Conservation (phyloP, 2,329 filamentous ascomycete species). For the Cladosporium sp. region DNA sequence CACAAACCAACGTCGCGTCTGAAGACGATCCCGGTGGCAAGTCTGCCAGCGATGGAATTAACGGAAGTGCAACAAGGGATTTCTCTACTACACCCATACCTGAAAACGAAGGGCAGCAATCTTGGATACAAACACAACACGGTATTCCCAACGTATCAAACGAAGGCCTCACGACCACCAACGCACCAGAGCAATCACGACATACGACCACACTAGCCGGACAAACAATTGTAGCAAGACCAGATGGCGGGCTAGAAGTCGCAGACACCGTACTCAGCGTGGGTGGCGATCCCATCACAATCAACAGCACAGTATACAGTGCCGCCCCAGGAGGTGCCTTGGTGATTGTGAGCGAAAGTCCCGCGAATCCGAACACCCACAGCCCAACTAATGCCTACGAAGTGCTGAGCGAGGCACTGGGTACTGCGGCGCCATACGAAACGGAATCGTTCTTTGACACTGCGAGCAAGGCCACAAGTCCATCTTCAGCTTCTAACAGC, state of each 20-base stretch:
- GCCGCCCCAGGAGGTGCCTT: neutral
- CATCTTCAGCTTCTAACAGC: neutral
- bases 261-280: neutral
- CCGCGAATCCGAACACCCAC: neutral
- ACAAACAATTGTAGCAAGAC: neutral
- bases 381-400: constrained; percentile 11
- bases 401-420: constrained; percentile 3
- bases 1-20: no score
- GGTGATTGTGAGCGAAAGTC: neutral
- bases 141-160: neutral
- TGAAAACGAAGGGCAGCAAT: neutral
- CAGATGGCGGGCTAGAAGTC: neutral
- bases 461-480: neutral
- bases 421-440: neutral
- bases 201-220: neutral
- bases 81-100: neutral
- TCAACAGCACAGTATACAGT: neutral
- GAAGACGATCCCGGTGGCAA: neutral
- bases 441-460: neutral
- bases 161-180: neutral
- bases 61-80: neutral
- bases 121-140: no score
- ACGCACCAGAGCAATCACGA: neutral
- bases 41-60: neutral
- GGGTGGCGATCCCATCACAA: neutral